phyloP scores from a whole-genome alignment of 345 rosid species.

The Syzygium aqueum region DNA sequence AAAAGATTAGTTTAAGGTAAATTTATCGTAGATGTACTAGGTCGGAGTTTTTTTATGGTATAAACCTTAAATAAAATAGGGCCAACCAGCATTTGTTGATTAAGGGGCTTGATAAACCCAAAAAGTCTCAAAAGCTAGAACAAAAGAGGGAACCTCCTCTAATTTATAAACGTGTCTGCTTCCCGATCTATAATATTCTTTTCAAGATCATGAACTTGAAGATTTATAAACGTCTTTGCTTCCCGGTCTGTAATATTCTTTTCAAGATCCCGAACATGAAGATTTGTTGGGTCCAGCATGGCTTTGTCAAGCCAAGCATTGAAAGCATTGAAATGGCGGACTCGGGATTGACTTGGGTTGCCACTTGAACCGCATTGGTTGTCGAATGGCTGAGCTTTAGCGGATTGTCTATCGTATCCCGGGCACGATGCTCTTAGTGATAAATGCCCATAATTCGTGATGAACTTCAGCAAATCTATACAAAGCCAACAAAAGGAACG shows the following conservation, averaged over 20 bases:
- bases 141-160: not conserved
- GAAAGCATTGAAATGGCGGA: not conserved
- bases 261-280: not conserved
- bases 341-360: not conserved
- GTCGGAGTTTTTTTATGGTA: no score
- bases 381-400: not conserved
- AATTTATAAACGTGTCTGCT: no score
- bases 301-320: not conserved
- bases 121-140: not conserved
- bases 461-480: no score
- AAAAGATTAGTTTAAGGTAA: no score
- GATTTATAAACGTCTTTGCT: not conserved
- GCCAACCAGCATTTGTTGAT: not conserved
- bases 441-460: not conserved
- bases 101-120: no score
- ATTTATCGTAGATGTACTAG: no score
- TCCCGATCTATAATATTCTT: not conserved
- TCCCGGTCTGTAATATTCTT: not conserved
- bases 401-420: not conserved
- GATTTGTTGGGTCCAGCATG: not conserved
- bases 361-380: not conserved
- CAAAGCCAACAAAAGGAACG: no score
- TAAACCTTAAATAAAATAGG: not conserved
- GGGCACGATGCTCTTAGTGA: not conserved
- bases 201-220: not conserved